These are phyloP conservation scores for Cordyceps cateniannulata DNA, from an alignment of 2,329 filamentous ascomycete genomes.

Conservation along the genomic window DNA sequence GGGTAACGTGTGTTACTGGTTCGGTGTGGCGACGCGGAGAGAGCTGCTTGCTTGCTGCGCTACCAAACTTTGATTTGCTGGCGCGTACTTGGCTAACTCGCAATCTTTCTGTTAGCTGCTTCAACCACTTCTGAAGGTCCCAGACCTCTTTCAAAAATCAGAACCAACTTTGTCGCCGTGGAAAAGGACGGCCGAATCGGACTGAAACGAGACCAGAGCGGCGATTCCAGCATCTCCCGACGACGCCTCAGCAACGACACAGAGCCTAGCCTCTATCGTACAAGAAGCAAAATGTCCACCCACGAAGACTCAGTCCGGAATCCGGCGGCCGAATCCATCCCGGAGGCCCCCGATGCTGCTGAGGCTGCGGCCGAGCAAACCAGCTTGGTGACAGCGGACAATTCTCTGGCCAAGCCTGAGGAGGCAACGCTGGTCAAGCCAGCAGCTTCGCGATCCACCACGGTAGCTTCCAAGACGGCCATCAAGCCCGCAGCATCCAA, in stretches of 20 bases:
- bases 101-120: neutral
- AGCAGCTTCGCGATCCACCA: conserved; percentile 17
- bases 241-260: conserved; percentile 31
- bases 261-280: conserved; percentile 31
- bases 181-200: conserved; percentile 58
- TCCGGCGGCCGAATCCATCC: conserved; percentile 7
- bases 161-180: conserved; percentile 68
- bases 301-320: conserved; percentile 20
- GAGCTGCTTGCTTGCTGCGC: conserved; percentile 3
- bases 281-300: conserved; percentile 24
- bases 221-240: conserved; percentile 32
- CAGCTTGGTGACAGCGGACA: conserved; percentile 13
- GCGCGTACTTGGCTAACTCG: neutral
- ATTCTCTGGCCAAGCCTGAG: conserved; percentile 23
- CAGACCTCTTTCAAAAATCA: conserved; percentile 66
- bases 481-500: conserved; percentile 18
- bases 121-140: conserved; percentile 41
- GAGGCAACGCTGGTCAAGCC: conserved; percentile 10
- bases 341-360: conserved; percentile 2
- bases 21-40: neutral
- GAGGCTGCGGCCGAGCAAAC: conserved; percentile 8
- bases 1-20: neutral
- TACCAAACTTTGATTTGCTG: neutral
- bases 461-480: conserved; percentile 20
- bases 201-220: conserved; percentile 35